Evolutionary conservation across 2,329 filamentous ascomycete genomes (phyloP).

Genomic region (Penicillium fuscoglaucum): DNA sequence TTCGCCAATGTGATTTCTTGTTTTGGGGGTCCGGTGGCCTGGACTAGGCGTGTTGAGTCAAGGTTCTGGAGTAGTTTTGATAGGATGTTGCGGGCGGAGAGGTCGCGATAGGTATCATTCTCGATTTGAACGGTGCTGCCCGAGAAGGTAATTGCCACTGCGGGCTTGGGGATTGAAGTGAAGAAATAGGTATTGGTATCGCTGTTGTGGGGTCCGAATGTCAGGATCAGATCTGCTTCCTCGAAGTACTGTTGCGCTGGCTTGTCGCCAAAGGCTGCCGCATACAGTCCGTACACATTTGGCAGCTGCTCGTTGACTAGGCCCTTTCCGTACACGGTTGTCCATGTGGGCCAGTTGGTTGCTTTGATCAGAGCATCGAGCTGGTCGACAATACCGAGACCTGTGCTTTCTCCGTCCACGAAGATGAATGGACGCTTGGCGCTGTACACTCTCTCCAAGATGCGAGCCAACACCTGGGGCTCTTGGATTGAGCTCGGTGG

Average conservation of each 20-base stretch:
- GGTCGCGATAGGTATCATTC: slow-evolving; percentile 74
- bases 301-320: slow-evolving; percentile 50
- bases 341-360: slow-evolving; percentile 52
- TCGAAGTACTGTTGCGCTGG: slow-evolving; percentile 38
- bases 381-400: slow-evolving; percentile 44
- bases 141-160: slow-evolving; percentile 80
- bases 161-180: slow-evolving; percentile 73
- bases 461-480: slow-evolving; percentile 27
- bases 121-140: slow-evolving; percentile 70
- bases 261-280: slow-evolving; percentile 43
- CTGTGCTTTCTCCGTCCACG: slow-evolving; percentile 53
- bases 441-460: slow-evolving; percentile 47
- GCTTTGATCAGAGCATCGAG: slow-evolving; percentile 46
- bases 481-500: slow-evolving; percentile 17
- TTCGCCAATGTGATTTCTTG: slow-evolving; percentile 14
- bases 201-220: slow-evolving; percentile 38
- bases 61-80: slow-evolving; percentile 66
- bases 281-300: slow-evolving; percentile 54
- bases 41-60: slow-evolving; percentile 55
- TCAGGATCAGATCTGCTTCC: slow-evolving; percentile 43
- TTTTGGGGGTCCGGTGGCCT: slow-evolving; percentile 41
- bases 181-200: slow-evolving; percentile 65
- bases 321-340: slow-evolving; percentile 52
- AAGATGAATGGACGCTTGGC: slow-evolving; percentile 53
- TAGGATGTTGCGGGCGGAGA: slow-evolving; percentile 77